phyloP scores from a whole-genome alignment of 495 filamentous ascomycete species.

The Filosporella fistucella region DNA sequence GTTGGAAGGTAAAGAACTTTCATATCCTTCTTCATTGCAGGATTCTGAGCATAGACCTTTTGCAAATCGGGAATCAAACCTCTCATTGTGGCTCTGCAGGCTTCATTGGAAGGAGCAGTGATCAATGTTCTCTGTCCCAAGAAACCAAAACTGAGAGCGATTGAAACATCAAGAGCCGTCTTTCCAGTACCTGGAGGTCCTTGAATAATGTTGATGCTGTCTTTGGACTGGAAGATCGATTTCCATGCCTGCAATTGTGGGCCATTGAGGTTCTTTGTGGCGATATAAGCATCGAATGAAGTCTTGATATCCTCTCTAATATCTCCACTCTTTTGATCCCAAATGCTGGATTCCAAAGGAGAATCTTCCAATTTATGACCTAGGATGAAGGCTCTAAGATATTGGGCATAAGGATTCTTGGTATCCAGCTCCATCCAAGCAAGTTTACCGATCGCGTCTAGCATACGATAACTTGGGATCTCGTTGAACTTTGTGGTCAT shows the following conservation, averaged over 20 bases:
- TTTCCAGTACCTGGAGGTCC: slow-evolving; percentile 13
- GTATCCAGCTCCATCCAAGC: too few species aligned
- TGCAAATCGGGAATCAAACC: not conserved
- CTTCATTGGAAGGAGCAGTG: slow-evolving; percentile 1
- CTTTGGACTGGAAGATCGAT: not conserved
- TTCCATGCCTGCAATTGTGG: not conserved
- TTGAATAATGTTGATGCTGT: not conserved
- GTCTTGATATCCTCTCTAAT: too few species aligned
- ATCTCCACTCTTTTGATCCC: too few species aligned
- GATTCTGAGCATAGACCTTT: not conserved
- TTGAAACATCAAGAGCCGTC: not conserved
- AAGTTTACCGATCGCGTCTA: too few species aligned
- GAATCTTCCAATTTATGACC: too few species aligned
- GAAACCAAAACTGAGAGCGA: not conserved
- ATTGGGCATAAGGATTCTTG: too few species aligned
- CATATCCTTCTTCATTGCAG: not conserved
- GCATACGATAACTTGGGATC: too few species aligned
- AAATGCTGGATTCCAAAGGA: too few species aligned
- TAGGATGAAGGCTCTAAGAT: too few species aligned
- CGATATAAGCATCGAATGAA: not conserved
- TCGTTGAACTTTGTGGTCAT: too few species aligned
- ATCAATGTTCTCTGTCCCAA: not conserved
- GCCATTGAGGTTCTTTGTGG: not conserved
- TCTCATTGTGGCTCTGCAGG: not conserved
- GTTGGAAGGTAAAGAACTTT: slow-evolving; percentile 1